Evolutionary conservation across 208 protist genomes (phyloP), one percentile per base, ranked within the genome.

Genomic region (Leishmania mexicana): DNA sequence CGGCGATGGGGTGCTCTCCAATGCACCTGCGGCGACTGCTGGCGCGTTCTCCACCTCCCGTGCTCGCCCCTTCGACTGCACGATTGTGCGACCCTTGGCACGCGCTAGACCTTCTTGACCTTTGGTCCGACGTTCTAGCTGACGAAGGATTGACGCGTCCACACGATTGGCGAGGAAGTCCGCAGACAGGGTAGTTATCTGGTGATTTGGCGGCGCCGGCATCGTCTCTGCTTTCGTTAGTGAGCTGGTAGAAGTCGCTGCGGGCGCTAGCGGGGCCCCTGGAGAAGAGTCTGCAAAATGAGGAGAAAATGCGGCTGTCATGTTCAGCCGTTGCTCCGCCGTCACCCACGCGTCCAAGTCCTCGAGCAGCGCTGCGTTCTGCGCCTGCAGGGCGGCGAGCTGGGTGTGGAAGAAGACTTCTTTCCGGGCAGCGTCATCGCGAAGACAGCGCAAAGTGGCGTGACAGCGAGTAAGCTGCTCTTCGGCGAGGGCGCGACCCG

Each of bases 351-450:
- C 67, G 40, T 81, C 71, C n/a, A 81, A 71, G 71, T 72, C 75
- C 45, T 83, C 81, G 31, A 81, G 53, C 51, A 89, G 79, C n/a
- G 62, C 76, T 6, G 75, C 65, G 58, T 87, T 86, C 54, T 92
- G 83, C 19, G 65, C 47, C 65, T 89, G 75, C 24, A 88, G 67
- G 5, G 75, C 73, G 40, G 53, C 21, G 1, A 78, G 77, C 53
- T 81, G 68, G 60, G 75, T 11, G 13, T 67, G 62, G 19, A 31
- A 76, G 17, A 76, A 64, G 19, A 54, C 38, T 38, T 81, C 77
- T 47, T 76, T 78, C 24, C 60, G 54, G 28, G 57, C 57, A 21
- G 60, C 38, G 24, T 75, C 57, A 62, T 78, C 76, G 40, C 47
- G 81, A 31, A 76, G 75, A 15, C 57, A 31, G 1, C 45, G 78